Evolutionary conservation across 2,329 filamentous ascomycete genomes (phyloP).

Genomic region (Talaromyces verruculosus): DNA sequence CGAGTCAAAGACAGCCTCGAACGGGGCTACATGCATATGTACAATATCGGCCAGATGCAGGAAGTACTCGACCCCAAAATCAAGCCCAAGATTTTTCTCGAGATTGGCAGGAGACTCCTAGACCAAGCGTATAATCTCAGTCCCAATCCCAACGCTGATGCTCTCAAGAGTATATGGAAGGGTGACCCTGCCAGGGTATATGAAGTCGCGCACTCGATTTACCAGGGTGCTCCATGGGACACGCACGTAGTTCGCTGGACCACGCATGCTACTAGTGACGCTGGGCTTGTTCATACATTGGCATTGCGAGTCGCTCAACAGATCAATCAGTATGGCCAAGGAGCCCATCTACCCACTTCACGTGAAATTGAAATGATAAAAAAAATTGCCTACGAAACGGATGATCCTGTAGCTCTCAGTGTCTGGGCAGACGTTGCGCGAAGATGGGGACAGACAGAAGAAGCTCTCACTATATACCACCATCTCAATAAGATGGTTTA

Average conservation of each 20-base stretch:
- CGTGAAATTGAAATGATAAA: conserved; percentile 26
- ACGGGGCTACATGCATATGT: not conserved
- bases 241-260: not conserved
- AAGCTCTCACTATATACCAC: conserved; percentile 29
- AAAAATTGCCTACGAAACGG: conserved; percentile 26
- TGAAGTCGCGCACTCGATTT: not conserved
- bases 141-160: not conserved
- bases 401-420: conserved; percentile 32
- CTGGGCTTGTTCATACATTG: conserved; percentile 14
- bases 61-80: not conserved
- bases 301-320: not conserved
- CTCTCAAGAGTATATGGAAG: conserved; percentile 10
- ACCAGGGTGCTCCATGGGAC: not conserved
- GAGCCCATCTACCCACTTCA: not conserved
- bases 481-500: conserved; percentile 28
- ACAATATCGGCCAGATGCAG: not conserved
- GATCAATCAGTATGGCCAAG: conserved; percentile 7
- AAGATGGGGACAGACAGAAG: conserved; percentile 25
- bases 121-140: not conserved
- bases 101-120: conserved; percentile 14
- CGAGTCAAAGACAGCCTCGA: not conserved
- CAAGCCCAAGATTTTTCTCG: not conserved
- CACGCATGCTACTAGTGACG: conserved; percentile 5
- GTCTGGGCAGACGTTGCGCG: conserved; percentile 32
- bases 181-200: conserved; percentile 9